These are phyloP conservation scores for Przewalskia tangutica DNA, from an alignment of 257 asterid genomes.

Conservation along the genomic window DNA sequence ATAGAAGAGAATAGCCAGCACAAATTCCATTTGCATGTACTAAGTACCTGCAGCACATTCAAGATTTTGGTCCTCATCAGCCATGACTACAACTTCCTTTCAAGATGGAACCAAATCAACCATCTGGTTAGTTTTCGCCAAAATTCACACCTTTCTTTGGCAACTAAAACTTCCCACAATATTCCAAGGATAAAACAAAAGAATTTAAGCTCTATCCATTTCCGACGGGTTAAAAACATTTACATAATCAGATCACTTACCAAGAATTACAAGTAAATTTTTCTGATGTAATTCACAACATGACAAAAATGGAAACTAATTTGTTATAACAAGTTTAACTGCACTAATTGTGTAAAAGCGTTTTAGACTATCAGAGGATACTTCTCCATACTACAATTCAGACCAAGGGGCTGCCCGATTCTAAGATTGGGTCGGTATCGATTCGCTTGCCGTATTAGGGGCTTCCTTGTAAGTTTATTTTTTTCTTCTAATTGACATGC, in stretches of 20 bases:
- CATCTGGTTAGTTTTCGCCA: background rate
- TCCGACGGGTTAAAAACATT: background rate
- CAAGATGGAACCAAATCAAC: background rate
- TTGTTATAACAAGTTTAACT: too few species aligned
- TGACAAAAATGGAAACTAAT: background rate
- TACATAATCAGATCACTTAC: background rate
- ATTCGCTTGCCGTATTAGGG: too few species aligned
- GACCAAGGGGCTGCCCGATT: too few species aligned
- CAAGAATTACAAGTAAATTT: background rate
- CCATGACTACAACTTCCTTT: background rate
- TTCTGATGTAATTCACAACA: background rate
- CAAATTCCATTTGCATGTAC: slow-evolving; percentile 94
- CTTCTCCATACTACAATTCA: too few species aligned
- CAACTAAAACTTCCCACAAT: background rate
- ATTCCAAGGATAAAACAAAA: background rate
- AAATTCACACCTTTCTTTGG: background rate
- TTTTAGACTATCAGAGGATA: too few species aligned
- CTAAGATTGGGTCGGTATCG: too few species aligned
- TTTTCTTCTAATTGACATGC: too few species aligned
- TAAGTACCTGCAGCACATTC: slow-evolving; percentile 34
- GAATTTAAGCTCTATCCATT: background rate
- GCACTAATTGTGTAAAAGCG: too few species aligned
- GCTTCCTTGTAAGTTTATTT: background rate
- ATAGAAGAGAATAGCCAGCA: slow-evolving; percentile 80
- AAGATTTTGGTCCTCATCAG: background rate